phyloP scores from a whole-genome alignment of 345 rosid genomes.

The Lenwebbia sp. region DNA sequence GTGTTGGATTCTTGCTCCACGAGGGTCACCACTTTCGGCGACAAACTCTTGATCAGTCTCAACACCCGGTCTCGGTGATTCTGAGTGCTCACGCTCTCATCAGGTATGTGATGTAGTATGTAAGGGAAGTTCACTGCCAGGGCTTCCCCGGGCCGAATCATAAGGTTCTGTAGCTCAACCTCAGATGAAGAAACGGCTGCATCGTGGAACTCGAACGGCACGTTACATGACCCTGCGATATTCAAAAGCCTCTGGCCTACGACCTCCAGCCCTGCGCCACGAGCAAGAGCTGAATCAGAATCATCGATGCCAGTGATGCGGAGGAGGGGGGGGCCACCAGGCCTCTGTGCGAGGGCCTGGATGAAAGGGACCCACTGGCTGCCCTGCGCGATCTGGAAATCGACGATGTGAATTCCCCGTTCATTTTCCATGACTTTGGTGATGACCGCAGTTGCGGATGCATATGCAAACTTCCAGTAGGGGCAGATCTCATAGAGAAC shows the following conservation, averaged over 20 bases:
- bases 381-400: conserved; percentile 3
- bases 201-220: conserved; percentile 5
- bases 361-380: conserved; percentile 4
- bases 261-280: background rate
- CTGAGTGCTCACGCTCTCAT: conserved; percentile 7
- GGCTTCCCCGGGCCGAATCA: background rate
- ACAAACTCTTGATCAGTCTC: background rate
- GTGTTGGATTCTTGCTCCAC: conserved; percentile 10
- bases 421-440: background rate
- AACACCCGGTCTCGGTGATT: conserved; percentile 7
- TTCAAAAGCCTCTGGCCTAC: background rate
- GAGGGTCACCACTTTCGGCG: conserved; percentile 2
- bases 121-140: conserved; percentile 2
- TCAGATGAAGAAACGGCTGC: background rate
- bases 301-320: conserved; percentile 4
- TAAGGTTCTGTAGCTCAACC: background rate
- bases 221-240: background rate
- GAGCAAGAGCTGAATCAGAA: background rate
- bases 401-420: background rate
- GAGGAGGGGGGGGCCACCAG: conserved; percentile 1
- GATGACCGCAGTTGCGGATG: background rate
- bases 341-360: background rate
- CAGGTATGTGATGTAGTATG: conserved; percentile 3
- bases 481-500: background rate
- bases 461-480: conserved; percentile 3